A percentile compares a stretch with the other conserved stretches of the same genome.
Conservation (phyloP, 208 protist genomes). For the Tritrichomonas foetus region DNA sequence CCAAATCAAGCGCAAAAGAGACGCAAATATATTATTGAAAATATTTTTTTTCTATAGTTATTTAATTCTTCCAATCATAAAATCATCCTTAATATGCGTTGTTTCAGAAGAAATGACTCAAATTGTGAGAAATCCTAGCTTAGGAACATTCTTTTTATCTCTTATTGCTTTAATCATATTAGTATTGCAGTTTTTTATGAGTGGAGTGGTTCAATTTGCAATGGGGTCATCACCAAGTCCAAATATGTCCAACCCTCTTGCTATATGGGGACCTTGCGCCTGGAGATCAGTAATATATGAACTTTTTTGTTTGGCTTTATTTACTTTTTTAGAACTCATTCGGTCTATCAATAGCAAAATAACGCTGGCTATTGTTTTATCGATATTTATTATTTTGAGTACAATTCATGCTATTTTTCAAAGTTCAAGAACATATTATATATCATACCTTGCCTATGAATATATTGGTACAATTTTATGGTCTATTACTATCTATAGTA, state of each 20-base stretch:
- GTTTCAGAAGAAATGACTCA: background rate
- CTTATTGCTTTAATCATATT: background rate
- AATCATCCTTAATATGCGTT: background rate
- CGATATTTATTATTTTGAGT: background rate
- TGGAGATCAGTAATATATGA: background rate
- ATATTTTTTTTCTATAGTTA: background rate
- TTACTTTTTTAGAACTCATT: background rate
- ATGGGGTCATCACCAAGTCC: background rate
- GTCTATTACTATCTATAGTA: background rate
- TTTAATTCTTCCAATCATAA: background rate
- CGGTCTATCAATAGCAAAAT: background rate
- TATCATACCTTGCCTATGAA: background rate
- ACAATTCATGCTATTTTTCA: background rate
- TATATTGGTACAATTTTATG: background rate
- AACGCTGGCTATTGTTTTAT: background rate
- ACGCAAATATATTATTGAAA: background rate
- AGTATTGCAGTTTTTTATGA: background rate
- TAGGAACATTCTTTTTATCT: background rate
- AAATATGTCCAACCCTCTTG: background rate
- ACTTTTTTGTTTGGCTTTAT: background rate
- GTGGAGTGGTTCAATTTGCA: background rate
- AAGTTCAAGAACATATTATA: background rate
- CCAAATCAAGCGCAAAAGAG: background rate
- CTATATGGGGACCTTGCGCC: background rate
- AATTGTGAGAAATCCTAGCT: background rate